Conservation (phyloP, 768 basidiomycete genomes). For the Boletellus emodensis region DNA sequence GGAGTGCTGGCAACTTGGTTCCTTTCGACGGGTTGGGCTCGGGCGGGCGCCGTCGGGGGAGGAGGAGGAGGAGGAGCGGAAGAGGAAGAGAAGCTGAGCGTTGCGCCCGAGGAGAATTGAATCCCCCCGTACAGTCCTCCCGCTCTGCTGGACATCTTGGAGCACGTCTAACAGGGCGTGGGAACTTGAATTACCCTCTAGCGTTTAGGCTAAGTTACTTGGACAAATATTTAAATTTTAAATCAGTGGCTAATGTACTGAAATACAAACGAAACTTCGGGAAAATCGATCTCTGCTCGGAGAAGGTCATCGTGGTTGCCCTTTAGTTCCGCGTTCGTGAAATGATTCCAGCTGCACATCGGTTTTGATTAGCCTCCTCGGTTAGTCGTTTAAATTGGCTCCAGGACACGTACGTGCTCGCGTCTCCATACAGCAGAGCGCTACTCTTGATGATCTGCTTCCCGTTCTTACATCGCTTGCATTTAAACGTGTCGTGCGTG, state of each 20-base stretch:
- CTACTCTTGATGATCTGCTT: slow-evolving; percentile 79
- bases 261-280: slow-evolving; percentile 92
- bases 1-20: slow-evolving; percentile 15
- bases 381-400: background rate
- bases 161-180: slow-evolving; percentile 17
- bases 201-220: background rate
- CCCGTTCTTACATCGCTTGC: slow-evolving; percentile 84
- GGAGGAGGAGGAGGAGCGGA: slow-evolving; percentile 32
- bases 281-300: slow-evolving; percentile 78
- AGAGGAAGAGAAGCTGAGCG: slow-evolving; percentile 43
- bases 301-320: slow-evolving; percentile 95
- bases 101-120: slow-evolving; percentile 70
- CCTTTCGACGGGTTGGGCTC: slow-evolving; percentile 18
- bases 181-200: slow-evolving; percentile 6
- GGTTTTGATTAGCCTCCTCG: background rate
- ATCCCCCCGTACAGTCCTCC: slow-evolving; percentile 87
- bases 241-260: slow-evolving; percentile 87
- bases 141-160: slow-evolving; percentile 69
- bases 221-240: background rate
- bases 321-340: slow-evolving; percentile 81
- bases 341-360: slow-evolving; percentile 87
- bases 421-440: slow-evolving; percentile 91
- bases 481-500: slow-evolving; percentile 98
- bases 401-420: slow-evolving; percentile 76
- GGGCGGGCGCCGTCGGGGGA: slow-evolving; percentile 13